A percentile compares a stretch with the other conserved stretches of the same genome.
These are phyloP conservation scores for Niveomyces coronatus DNA, from an alignment of 2,329 filamentous ascomycete species.

Conservation along the genomic window DNA sequence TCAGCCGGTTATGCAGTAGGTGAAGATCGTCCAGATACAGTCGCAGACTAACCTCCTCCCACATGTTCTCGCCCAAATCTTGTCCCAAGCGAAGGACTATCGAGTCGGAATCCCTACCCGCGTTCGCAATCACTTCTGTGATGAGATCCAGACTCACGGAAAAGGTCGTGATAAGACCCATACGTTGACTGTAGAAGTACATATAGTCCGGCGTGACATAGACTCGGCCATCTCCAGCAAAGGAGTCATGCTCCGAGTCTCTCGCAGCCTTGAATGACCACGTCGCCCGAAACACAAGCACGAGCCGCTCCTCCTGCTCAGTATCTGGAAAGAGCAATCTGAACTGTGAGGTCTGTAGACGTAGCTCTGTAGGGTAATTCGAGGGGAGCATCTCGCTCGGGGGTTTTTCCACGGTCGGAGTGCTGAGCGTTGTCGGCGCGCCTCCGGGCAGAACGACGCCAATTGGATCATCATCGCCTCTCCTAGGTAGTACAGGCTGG, in stretches of 20 bases:
- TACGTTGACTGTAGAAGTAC: constrained; percentile 94
- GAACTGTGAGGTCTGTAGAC: constrained; percentile 86
- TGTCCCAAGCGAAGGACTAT: constrained; percentile 70
- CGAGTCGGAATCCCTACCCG: constrained; percentile 86
- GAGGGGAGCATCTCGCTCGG: constrained; percentile 50
- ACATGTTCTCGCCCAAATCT: constrained; percentile 50
- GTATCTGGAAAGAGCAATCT: constrained; percentile 80
- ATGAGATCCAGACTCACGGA: constrained; percentile 66
- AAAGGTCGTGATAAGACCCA: constrained; percentile 81
- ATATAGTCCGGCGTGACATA: constrained; percentile 82
- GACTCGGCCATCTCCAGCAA: constrained; percentile 61
- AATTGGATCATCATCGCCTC: constrained; percentile 30
- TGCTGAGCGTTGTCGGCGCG: constrained; percentile 19
- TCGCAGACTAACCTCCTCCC: constrained; percentile 75
- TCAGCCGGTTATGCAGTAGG: constrained; percentile 72
- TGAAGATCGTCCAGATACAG: constrained; percentile 82
- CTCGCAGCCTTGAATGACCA: constrained; percentile 52
- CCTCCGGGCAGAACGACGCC: constrained; percentile 28
- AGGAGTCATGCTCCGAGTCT: constrained; percentile 28
- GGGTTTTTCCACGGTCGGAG: constrained; percentile 21
- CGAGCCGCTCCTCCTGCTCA: constrained; percentile 65
- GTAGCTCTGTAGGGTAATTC: constrained; percentile 73
- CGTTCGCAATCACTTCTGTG: constrained; percentile 78
- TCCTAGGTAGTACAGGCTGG: constrained; percentile 22
- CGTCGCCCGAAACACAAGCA: constrained; percentile 85